phyloP scores from a whole-genome alignment of 1,139 yeast genomes.

The Magnusiomyces paraingens region DNA sequence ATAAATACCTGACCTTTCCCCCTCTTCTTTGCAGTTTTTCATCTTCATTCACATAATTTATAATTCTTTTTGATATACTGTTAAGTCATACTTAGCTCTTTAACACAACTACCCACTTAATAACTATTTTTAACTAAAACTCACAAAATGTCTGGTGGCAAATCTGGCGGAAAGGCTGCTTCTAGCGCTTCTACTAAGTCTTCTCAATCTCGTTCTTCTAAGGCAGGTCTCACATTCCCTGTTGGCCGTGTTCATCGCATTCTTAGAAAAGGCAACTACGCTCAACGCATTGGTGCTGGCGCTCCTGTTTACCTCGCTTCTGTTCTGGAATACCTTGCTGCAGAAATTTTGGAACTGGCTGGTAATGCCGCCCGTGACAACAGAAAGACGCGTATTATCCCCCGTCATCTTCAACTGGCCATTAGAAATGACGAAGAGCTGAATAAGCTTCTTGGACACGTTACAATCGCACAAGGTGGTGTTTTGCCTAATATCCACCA shows the following conservation, averaged over 20 bases:
- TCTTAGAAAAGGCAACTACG: conserved; percentile 96
- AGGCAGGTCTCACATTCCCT: conserved; percentile 99
- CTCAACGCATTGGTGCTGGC: conserved; percentile 99
- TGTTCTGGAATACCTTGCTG: conserved; percentile 91
- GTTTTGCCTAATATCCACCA: conserved; percentile 92
- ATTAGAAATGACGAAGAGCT: conserved; percentile 98
- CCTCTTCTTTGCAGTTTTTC: conserved; percentile 14
- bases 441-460: conserved; percentile 89
- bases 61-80: neutral
- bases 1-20: neutral
- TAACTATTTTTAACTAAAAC: conserved; percentile 11
- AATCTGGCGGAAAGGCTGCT: conserved; percentile 93
- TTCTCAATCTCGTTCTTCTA: conserved; percentile 95
- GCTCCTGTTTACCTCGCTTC: conserved; percentile 96
- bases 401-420: conserved; percentile 97
- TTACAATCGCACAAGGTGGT: conserved; percentile 97
- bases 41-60: conserved; percentile 17
- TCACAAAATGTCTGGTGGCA: conserved; percentile 85
- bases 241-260: conserved; percentile 99
- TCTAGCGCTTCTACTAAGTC: conserved; percentile 78
- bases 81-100: neutral
- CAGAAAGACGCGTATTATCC: conserved; percentile 96
- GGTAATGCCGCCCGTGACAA: conserved; percentile 99
- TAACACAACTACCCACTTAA: no score
- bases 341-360: conserved; percentile 95